A percentile compares a stretch with the other conserved stretches of the same genome.
Conservation (phyloP, 2,329 filamentous ascomycete species). For the Calonectria hongkongensis region DNA sequence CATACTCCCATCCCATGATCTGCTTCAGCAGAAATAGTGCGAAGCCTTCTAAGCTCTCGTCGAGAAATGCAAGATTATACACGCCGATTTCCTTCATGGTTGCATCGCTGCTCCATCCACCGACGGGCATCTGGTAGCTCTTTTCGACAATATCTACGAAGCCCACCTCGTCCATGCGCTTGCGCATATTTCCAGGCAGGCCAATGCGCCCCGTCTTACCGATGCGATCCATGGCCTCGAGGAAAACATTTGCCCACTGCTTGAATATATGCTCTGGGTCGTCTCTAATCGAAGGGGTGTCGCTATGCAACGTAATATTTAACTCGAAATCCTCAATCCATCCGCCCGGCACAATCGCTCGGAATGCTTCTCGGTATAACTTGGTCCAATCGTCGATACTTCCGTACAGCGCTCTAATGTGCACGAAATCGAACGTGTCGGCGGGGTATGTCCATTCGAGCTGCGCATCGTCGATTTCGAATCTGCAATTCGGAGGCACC, state of each 20-base stretch:
- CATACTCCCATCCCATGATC: constrained; percentile 45
- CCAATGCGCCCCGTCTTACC: constrained; percentile 41
- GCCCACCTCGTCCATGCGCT: constrained; percentile 42
- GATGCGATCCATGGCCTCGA: constrained; percentile 41
- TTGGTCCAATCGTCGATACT: constrained; percentile 33
- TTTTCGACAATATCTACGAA: constrained; percentile 44
- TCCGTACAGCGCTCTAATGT: constrained; percentile 32
- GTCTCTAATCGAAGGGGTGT: constrained; percentile 40
- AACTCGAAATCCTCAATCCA: constrained; percentile 48
- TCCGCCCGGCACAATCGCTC: constrained; percentile 34
- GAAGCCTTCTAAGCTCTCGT: constrained; percentile 43
- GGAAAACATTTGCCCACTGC: constrained; percentile 45
- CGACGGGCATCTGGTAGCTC: constrained; percentile 41
- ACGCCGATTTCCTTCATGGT: constrained; percentile 46
- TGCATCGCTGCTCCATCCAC: constrained; percentile 45
- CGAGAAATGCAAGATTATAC: constrained; percentile 42
- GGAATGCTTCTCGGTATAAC: constrained; percentile 31
- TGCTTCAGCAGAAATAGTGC: constrained; percentile 42
- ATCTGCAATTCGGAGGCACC: constrained; percentile 29
- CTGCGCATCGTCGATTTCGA: constrained; percentile 32
- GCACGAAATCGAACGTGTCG: constrained; percentile 27
- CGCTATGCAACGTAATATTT: constrained; percentile 46
- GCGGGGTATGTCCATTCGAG: constrained; percentile 21
- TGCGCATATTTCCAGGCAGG: constrained; percentile 40
- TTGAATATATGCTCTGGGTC: constrained; percentile 46